Evolutionary conservation across 78 protist genomes (phyloP), one percentile per base, ranked within the genome.

Genomic region (Trichosphaerium sp.): DNA sequence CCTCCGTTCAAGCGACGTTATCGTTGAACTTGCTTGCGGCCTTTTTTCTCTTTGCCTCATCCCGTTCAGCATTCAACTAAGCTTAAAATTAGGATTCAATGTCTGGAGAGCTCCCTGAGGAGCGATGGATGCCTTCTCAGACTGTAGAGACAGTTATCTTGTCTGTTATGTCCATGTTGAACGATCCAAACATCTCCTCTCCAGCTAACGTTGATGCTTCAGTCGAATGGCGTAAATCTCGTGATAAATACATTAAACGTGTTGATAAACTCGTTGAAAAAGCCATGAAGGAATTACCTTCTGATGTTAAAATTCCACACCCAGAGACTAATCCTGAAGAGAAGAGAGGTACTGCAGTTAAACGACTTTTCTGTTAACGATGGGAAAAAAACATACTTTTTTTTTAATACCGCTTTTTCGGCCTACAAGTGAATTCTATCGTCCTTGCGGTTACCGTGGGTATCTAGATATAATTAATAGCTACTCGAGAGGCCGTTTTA

Each of bases 181-280:
- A 72, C 21, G 90, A 81, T 51, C 88, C 91, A 11, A 86, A 86
- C 64, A 59, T 67, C 6, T 77, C 81, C 11, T 86, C 91, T 42
- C 94, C 94, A 1, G 94, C 94, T 3, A 89, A 89, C 54, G 75
- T 89, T 1, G 91, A 85, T 72, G 91, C 91, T 15, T 70, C 79
- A 1, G 88, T 82, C 12, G 71, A 60, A 37, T 74, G 67, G 75
- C 58, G 78, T 34, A 69, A 82, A 28, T 51, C 67, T n/a, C 37
- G 57, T 32, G 74, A 71, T 2, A 52, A 34, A 12, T 80, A 68
- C 23, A 51, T 48, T 25, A 52, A 57, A 44, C 11, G 74, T 14
- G 71, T 80, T 28, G 47, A 47, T n/a, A 42, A 18, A 4, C 49
- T 75, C 37, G 52, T 75, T 14, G 38, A 41, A 31, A 75, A 75